Evolutionary conservation across 805 yeast genomes (phyloP), one percentile per base, ranked within the genome.

Genomic region (Maudiozyma serrabonitensis): DNA sequence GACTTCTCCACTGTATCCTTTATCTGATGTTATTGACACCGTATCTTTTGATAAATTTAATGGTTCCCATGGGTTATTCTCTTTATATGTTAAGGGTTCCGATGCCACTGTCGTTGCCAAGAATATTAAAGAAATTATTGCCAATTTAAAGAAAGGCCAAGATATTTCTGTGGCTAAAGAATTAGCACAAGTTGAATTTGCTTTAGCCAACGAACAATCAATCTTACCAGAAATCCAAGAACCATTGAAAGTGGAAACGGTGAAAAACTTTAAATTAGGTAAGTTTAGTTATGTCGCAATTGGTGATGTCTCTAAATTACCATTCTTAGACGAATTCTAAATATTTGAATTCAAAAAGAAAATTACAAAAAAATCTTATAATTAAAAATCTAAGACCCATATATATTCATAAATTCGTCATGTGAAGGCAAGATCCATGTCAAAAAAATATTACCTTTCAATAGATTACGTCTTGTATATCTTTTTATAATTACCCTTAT

Each of bases 311-410:
- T 83, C 81, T 65, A 81, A 80, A 57, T 80, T 91, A 73, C 97
- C 99, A 63, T 85, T 75, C 69, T 83, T 84, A 62, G 89, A 85
- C 69, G 96, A 93, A 75, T 82, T 91, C 72, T 86, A 84, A 43
- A 18, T 13, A 12, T 18, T 6, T 13, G 6, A 13, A 35, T 35
- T 15, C 38, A 35, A 35, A 6, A 7, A 15, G 7, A 35, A 15
- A 35, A 31, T 11, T 6, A 15, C 38, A 35, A 4, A 13, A 15
- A 35, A 21, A 4, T 21, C 16, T n/a, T 35, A 35, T n/a, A 35
- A 35, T 35, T n/a, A 35, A 34, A 34, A 35, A 35, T n/a, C 38
- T n/a, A n/a, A 28, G 32, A 28, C 18, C 18, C 18, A 35, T 35
- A 35, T 35, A 35, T 35, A 35, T 35, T 35, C 38, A 35, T 35